Percentiles rank a stretch among this genome's conserved stretches.
Conservation (phyloP, 192 early-diverging fungal species). For the Ambispora gerdemannii region DNA sequence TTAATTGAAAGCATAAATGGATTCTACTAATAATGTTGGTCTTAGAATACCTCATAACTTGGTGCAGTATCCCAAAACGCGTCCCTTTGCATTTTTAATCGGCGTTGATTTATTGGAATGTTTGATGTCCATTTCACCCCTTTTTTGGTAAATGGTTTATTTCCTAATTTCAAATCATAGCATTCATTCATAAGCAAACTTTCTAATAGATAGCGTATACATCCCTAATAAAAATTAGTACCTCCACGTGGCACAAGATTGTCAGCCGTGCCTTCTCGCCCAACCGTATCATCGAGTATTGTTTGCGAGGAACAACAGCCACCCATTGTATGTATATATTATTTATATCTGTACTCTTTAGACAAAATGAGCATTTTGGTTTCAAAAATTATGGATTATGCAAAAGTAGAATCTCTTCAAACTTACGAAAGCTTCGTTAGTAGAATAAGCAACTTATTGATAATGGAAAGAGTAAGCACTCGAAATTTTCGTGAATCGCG, state of each 20-base stretch:
- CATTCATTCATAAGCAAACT: not conserved
- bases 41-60: slow-evolving; percentile 54
- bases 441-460: too few relatives aligned
- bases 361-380: too few relatives aligned
- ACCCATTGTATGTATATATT: slow-evolving; percentile 1
- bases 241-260: slow-evolving; percentile 26
- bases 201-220: not conserved
- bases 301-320: slow-evolving; percentile 24
- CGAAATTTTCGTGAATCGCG: too few relatives aligned
- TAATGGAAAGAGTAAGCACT: too few relatives aligned
- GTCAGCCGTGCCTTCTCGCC: not conserved
- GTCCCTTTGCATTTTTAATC: slow-evolving; percentile 52
- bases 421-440: too few relatives aligned
- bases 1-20: too few relatives aligned
- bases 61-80: slow-evolving; percentile 77
- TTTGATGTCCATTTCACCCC: slow-evolving; percentile 42
- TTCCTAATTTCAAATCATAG: slow-evolving; percentile 8
- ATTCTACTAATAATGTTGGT: too few relatives aligned
- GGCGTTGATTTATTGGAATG: slow-evolving; percentile 35
- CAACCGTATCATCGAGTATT: slow-evolving; percentile 16
- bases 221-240: not conserved
- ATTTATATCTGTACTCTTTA: too few relatives aligned
- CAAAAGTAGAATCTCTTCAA: too few relatives aligned
- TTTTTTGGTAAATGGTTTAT: slow-evolving; percentile 36
- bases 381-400: too few relatives aligned